phyloP scores from a whole-genome alignment of 768 basidiomycete genomes.

The Candolleomyces efflorescens region DNA sequence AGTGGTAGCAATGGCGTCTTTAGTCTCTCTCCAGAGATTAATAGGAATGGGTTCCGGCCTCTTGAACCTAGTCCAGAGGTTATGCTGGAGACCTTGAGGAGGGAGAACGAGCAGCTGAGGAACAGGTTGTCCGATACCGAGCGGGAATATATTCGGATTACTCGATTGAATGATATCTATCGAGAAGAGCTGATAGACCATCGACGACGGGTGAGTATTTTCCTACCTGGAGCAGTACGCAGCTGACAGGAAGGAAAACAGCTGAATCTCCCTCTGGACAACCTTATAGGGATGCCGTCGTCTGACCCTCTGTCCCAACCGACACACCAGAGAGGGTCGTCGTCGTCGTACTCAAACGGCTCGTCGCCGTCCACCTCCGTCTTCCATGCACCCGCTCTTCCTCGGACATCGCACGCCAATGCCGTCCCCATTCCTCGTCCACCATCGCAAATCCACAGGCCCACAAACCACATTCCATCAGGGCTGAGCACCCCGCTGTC shows the following conservation, averaged over 20 bases:
- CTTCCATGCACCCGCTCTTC: conserved; percentile 25
- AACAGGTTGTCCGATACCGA: conserved; percentile 68
- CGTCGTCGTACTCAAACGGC: conserved; percentile 29
- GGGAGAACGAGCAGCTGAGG: conserved; percentile 77
- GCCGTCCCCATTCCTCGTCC: conserved; percentile 77
- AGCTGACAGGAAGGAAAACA: conserved; percentile 22
- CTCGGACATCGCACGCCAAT: conserved; percentile 23
- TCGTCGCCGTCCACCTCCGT: conserved; percentile 49
- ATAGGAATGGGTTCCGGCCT: conserved; percentile 22
- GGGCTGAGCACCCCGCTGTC: conserved; percentile 61
- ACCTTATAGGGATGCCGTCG: conserved; percentile 62
- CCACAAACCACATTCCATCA: conserved; percentile 37
- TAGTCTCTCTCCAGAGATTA: conserved; percentile 30
- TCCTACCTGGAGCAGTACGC: conserved; percentile 2
- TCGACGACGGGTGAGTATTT: conserved; percentile 59
- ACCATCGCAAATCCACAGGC: conserved; percentile 58
- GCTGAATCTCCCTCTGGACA: conserved; percentile 77
- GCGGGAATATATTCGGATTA: conserved; percentile 69
- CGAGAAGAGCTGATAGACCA: conserved; percentile 81
- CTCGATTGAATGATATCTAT: conserved; percentile 77
- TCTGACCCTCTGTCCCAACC: conserved; percentile 69
- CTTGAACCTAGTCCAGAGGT: conserved; percentile 46
- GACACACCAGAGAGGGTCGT: conserved; percentile 48
- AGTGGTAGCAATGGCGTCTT: conserved; percentile 8
- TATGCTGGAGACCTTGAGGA: conserved; percentile 70